phyloP scores from a whole-genome alignment of 2,329 filamentous ascomycete species.

The Onygena corvina region DNA sequence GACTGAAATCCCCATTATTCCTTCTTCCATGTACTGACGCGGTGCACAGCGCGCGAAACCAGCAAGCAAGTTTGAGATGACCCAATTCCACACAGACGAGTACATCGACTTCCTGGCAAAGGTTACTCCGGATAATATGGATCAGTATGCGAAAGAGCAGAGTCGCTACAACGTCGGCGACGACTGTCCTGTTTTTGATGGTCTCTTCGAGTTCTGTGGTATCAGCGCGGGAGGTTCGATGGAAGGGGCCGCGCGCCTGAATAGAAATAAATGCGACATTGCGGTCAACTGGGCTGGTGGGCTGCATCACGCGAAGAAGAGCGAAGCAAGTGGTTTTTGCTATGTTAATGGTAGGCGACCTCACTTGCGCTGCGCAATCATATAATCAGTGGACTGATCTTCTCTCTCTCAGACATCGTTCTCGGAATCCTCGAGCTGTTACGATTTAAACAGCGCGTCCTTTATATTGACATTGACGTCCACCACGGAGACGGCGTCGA shows the following conservation, averaged over 20 bases:
- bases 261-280: slow-evolving; percentile 56
- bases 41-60: slow-evolving; percentile 61
- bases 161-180: slow-evolving; percentile 61
- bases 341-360: slow-evolving; percentile 65
- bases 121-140: slow-evolving; percentile 98
- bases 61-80: slow-evolving; percentile 59
- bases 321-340: slow-evolving; percentile 90
- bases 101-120: slow-evolving; percentile 65
- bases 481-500: slow-evolving; percentile 59
- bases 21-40: neutral
- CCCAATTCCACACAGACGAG: slow-evolving; percentile 61
- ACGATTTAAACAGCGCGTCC: slow-evolving; percentile 51
- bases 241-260: slow-evolving; percentile 57
- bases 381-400: slow-evolving; percentile 15
- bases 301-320: slow-evolving; percentile 90
- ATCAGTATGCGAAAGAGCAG: slow-evolving; percentile 80
- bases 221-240: slow-evolving; percentile 59
- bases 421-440: slow-evolving; percentile 54
- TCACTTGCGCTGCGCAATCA: neutral
- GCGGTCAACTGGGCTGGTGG: slow-evolving; percentile 83
- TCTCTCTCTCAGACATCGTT: slow-evolving; percentile 45
- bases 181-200: slow-evolving; percentile 55
- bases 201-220: slow-evolving; percentile 58
- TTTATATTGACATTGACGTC: slow-evolving; percentile 57
- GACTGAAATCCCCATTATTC: neutral